These are phyloP conservation scores for Metschnikowia anglica DNA, from an alignment of 805 yeast genomes.

Conservation along the genomic window DNA sequence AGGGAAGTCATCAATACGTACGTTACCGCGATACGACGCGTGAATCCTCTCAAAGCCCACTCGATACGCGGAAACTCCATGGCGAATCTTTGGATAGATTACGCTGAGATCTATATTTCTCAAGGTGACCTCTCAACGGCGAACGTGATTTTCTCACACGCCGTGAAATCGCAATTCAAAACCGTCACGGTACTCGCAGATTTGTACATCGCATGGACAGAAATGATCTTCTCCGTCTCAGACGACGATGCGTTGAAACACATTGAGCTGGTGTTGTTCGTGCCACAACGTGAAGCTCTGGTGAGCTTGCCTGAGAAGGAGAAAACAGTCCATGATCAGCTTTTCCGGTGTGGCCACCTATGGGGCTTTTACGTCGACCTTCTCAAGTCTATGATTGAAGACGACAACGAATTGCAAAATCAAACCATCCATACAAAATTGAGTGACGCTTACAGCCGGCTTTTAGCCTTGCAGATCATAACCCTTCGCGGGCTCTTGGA, in stretches of 20 bases:
- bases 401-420: conserved; percentile 25
- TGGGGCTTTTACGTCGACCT: conserved; percentile 78
- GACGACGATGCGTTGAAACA: conserved; percentile 41
- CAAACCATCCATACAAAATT: conserved; percentile 20
- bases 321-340: conserved; percentile 46
- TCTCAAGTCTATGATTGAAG: conserved; percentile 54
- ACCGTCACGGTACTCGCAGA: conserved; percentile 62
- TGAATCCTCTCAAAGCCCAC: conserved; percentile 55
- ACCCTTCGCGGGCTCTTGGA: conserved; percentile 66
- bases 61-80: conserved; percentile 33
- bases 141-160: conserved; percentile 58
- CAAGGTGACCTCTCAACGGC: conserved; percentile 58
- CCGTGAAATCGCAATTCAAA: conserved; percentile 68
- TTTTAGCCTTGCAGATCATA: conserved; percentile 54
- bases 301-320: too few relatives aligned
- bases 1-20: conserved; percentile 48
- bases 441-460: conserved; percentile 26
- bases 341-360: conserved; percentile 59
- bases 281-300: neutral
- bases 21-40: conserved; percentile 61
- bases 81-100: conserved; percentile 65
- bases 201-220: conserved; percentile 76
- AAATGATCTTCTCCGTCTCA: conserved; percentile 53
- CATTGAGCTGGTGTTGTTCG: conserved; percentile 32
- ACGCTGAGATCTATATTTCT: conserved; percentile 62